Percentiles rank a stretch among this genome's conserved stretches.
These are phyloP conservation scores for Botrytis galanthina DNA, from an alignment of 2,329 filamentous ascomycete genomes.

Conservation along the genomic window DNA sequence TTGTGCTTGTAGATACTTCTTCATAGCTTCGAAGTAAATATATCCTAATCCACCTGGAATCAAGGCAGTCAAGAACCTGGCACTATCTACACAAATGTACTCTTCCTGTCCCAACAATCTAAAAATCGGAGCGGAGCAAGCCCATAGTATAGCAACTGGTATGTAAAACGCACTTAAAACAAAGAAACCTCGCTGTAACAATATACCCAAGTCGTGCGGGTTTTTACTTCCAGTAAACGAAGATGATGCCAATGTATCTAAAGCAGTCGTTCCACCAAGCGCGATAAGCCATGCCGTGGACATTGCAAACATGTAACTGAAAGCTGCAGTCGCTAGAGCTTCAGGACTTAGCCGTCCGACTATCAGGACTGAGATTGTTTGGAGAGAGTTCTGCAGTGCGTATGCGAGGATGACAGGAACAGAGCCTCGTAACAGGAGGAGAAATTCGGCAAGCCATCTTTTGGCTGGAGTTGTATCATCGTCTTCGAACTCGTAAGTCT, in stretches of 20 bases:
- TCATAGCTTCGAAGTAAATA: conserved; percentile 82
- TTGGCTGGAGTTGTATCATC: conserved; percentile 25
- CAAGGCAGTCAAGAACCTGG: conserved; percentile 68
- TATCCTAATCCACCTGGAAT: conserved; percentile 83
- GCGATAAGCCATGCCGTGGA: conserved; percentile 84
- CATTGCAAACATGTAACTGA: conserved; percentile 94
- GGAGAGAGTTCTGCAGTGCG: conserved; percentile 79
- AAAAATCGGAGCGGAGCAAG: conserved; percentile 72
- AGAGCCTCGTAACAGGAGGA: conserved; percentile 65
- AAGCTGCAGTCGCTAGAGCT: conserved; percentile 76
- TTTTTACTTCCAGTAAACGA: conserved; percentile 79
- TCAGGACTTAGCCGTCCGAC: conserved; percentile 78
- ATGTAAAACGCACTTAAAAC: conserved; percentile 71
- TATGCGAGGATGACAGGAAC: conserved; percentile 82
- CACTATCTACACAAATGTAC: conserved; percentile 70
- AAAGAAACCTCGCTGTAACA: conserved; percentile 74
- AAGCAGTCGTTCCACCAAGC: conserved; percentile 78
- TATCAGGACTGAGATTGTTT: conserved; percentile 78
- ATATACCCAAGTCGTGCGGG: conserved; percentile 72
- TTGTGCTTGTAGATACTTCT: conserved; percentile 86
- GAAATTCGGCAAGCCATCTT: conserved; percentile 57
- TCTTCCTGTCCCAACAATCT: conserved; percentile 72
- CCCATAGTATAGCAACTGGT: conserved; percentile 71
- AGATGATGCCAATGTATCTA: conserved; percentile 81
- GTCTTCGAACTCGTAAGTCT: conserved; percentile 33